These are phyloP conservation scores for Phytophthora pistaciae DNA, from an alignment of 352 stramenopile species.

Conservation along the genomic window DNA sequence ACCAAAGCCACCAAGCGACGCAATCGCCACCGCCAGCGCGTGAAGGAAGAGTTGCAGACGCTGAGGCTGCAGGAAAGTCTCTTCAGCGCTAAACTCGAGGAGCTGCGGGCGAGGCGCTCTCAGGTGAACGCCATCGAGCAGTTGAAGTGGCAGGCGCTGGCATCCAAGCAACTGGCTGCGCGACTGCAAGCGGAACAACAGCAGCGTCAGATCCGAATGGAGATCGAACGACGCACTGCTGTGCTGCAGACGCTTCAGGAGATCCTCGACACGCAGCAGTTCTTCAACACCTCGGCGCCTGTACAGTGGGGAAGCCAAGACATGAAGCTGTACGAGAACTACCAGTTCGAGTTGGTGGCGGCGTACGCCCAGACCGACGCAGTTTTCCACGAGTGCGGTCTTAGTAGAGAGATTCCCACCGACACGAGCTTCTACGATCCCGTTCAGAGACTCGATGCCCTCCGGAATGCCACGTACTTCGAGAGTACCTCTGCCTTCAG, in stretches of 20 bases:
- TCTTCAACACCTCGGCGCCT: not conserved
- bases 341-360: conserved; percentile 4
- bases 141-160: conserved; percentile 17
- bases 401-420: not conserved
- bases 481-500: conserved; percentile 20
- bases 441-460: conserved; percentile 1
- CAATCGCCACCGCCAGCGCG: conserved; percentile 16
- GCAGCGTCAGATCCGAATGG: conserved; percentile 3
- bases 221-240: conserved; percentile 3
- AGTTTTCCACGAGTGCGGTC: conserved; percentile 6
- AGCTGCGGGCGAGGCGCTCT: conserved; percentile 1
- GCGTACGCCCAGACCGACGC: conserved; percentile 16
- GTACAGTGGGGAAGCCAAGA: conserved; percentile 9
- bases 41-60: conserved; percentile 17
- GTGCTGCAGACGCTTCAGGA: conserved; percentile 15
- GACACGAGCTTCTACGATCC: conserved; percentile 22
- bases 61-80: not conserved
- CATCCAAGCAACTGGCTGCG: conserved; percentile 16
- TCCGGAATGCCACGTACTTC: conserved; percentile 9
- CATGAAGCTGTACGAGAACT: conserved; percentile 15
- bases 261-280: not conserved
- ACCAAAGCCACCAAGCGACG: conserved; percentile 16
- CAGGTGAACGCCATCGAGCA: not conserved
- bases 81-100: conserved; percentile 9
- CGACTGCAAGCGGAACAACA: conserved; percentile 7